Evolutionary conservation across 805 yeast species (phyloP).

Genomic region (Zygosaccharomyces gambellarensis): DNA sequence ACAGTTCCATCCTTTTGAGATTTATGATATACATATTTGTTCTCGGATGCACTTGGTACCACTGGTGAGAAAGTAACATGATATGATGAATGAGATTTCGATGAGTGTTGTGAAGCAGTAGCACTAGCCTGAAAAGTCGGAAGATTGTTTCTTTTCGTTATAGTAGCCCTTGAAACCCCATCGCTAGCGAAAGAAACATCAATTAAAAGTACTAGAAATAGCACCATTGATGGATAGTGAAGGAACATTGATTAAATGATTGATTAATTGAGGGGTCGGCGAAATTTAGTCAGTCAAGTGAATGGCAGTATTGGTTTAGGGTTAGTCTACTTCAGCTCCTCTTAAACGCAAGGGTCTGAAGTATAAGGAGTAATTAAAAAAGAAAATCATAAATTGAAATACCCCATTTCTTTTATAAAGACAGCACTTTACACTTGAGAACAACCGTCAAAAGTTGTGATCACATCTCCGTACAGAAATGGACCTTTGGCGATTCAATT

Average conservation of each 20-base stretch:
- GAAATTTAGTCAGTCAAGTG: neutral
- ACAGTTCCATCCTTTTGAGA: slow-evolving; percentile 63
- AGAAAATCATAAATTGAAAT: neutral
- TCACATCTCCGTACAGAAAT: neutral
- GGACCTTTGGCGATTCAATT: neutral
- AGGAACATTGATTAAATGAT: neutral
- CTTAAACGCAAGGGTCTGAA: neutral
- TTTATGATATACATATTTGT: slow-evolving; percentile 52
- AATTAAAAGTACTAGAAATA: slow-evolving; percentile 2
- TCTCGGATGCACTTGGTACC: slow-evolving; percentile 31
- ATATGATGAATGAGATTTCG: slow-evolving; percentile 7
- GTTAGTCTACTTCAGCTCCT: neutral
- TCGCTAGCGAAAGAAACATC: slow-evolving; percentile 5
- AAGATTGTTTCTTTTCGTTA: neutral
- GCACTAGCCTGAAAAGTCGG: neutral
- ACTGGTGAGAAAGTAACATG: slow-evolving; percentile 19
- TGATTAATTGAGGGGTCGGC: neutral
- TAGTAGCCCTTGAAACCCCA: neutral
- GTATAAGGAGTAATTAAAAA: neutral
- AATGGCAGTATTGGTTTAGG: neutral
- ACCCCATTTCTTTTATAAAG: slow-evolving; percentile 1
- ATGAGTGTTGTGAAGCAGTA: slow-evolving; percentile 2
- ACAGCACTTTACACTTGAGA: neutral
- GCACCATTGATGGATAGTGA: slow-evolving; percentile 4
- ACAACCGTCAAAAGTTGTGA: neutral